These are phyloP conservation scores for Fraxinus dipetala DNA, from an alignment of 305 asterid species.

Conservation along the genomic window DNA sequence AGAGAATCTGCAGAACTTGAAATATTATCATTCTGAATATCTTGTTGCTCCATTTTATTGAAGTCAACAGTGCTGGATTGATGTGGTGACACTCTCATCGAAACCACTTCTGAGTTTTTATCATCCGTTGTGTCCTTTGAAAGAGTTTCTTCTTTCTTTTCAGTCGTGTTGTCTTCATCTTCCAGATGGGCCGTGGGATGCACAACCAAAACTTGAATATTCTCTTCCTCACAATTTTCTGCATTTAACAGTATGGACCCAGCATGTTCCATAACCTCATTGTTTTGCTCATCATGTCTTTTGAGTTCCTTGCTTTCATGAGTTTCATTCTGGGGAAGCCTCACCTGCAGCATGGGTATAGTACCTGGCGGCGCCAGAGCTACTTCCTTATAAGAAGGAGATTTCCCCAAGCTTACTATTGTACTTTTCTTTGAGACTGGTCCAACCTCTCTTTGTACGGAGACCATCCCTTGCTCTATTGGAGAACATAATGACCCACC, in stretches of 20 bases:
- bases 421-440: slow-evolving; percentile 60
- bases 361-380: slow-evolving; percentile 98
- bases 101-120: slow-evolving; percentile 31
- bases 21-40: slow-evolving; percentile 24
- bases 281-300: slow-evolving; percentile 43
- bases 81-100: slow-evolving; percentile 32
- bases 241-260: slow-evolving; percentile 28
- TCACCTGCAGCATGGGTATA: slow-evolving; percentile 67
- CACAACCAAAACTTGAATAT: slow-evolving; percentile 28
- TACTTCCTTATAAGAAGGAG: slow-evolving; percentile 98
- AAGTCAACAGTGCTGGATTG: slow-evolving; percentile 33
- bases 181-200: slow-evolving; percentile 33
- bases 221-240: slow-evolving; percentile 42
- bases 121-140: slow-evolving; percentile 30
- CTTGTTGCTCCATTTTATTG: slow-evolving; percentile 39
- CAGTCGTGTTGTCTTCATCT: slow-evolving; percentile 40
- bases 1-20: slow-evolving; percentile 37
- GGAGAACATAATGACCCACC: slow-evolving; percentile 43
- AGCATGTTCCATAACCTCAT: slow-evolving; percentile 32
- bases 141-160: slow-evolving; percentile 40
- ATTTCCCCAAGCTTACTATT: slow-evolving; percentile 75
- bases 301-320: slow-evolving; percentile 31
- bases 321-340: slow-evolving; percentile 46
- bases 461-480: slow-evolving; percentile 43
- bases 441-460: slow-evolving; percentile 49